Base-by-base conservation (phyloP, 495 filamentous ascomycete species). In the Penicillium desertorum region DNA sequence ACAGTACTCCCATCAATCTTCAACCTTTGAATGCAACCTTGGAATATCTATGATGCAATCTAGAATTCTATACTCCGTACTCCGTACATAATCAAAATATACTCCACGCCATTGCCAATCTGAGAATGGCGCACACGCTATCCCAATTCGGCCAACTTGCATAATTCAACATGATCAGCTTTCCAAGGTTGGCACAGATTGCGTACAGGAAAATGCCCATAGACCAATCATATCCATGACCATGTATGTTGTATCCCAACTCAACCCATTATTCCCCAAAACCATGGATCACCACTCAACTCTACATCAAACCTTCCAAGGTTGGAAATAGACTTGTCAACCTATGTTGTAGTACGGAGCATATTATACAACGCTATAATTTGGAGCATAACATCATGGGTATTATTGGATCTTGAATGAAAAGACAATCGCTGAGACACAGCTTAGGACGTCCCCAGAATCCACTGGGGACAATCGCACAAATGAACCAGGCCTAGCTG, bases 381-480 rank as follows among this genome's bases (percentile, higher is more conserved):
- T 32, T 23, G 52, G 39, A 50, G 57, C 51, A 58, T 64, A 62
- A 45, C 51, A 64, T 65, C 62, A 50, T 68, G 66, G 66, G 66
- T 69, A 69, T 69, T 69, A 62, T 57, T 55, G 44, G 62, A 61
- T 69, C 60, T 42, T 45, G 44, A 66, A 61, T 59, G 56, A 61
- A 66, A 69, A 63, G 44, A 65, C 64, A 37, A 45, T 45, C 65
- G 72, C 72, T 75, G 73, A 72, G 73, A 73, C 65, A 76, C 75
- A 76, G 76, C 74, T 78, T 74, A 65, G 73, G 69, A 75, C 70
- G 63, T 66, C 68, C 64, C 66, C 63, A 51, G 66, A 69, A 55
- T 64, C 64, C 44, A 67, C 61, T 60, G 43, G 54, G 45, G 46
- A 58, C 30, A 51, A 54, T 47, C 16, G 25, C 23, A 45, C n/a